Percentiles rank a stretch among this genome's conserved stretches.
Evolutionary conservation across 2,329 filamentous ascomycete genomes (phyloP).

Genomic region (Pseudopyricularia cyperi): DNA sequence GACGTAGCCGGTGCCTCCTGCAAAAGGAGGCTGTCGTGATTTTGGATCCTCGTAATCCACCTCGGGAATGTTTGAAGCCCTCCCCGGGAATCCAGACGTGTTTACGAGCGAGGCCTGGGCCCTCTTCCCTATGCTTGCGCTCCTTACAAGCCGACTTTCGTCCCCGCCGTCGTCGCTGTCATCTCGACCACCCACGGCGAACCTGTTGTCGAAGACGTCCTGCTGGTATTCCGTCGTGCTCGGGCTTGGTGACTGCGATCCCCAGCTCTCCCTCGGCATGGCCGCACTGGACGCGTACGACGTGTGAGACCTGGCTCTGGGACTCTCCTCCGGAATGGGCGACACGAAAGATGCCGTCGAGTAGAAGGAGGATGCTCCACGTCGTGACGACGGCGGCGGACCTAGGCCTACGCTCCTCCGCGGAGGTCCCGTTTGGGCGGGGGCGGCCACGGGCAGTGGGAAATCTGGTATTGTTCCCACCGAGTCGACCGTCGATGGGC

Average conservation of each 20-base stretch:
- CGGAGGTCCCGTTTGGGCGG: constrained; percentile 15
- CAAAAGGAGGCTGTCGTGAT: constrained; percentile 27
- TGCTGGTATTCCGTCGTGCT: constrained; percentile 19
- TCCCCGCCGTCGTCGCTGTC: constrained; percentile 36
- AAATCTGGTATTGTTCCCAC: constrained; percentile 48
- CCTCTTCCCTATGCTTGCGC: constrained; percentile 47
- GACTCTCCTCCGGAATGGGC: constrained; percentile 62
- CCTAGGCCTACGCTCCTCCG: constrained; percentile 41
- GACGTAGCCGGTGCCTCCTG: constrained; percentile 30
- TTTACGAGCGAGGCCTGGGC: constrained; percentile 44
- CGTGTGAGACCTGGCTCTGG: constrained; percentile 40
- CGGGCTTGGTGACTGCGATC: constrained; percentile 16
- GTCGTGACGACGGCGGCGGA: constrained; percentile 45
- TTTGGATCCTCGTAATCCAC: constrained; percentile 17
- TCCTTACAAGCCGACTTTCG: constrained; percentile 44
- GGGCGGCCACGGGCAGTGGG: constrained; percentile 25
- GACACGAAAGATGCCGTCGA: constrained; percentile 56
- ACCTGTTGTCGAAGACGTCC: constrained; percentile 33
- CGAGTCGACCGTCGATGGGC: constrained; percentile 39
- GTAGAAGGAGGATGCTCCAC: constrained; percentile 51
- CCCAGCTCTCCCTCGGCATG: constrained; percentile 54
- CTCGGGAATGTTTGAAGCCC: constrained; percentile 2
- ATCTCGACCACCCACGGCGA: constrained; percentile 28
- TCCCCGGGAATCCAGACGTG: constrained; percentile 13
- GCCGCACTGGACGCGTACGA: constrained; percentile 62